Percentiles rank a stretch among this genome's conserved stretches.
Conservation (phyloP, 2,329 filamentous ascomycete species). For the Cladosporium cucumerinum region DNA sequence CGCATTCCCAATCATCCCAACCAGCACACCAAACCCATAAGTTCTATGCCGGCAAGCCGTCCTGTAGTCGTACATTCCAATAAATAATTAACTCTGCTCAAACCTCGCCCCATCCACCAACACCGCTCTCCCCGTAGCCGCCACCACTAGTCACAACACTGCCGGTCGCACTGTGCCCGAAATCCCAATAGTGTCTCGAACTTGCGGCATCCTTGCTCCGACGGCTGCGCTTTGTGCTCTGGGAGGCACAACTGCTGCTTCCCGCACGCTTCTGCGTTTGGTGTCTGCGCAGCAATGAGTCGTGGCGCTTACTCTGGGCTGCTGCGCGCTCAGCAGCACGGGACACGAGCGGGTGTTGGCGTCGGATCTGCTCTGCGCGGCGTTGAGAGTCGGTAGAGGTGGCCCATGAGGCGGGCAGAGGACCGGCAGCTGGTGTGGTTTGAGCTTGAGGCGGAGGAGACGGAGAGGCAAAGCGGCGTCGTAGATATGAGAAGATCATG, state of each 20-base stretch:
- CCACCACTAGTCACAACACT: constrained; percentile 31
- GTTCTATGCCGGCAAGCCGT: background rate
- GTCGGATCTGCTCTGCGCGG: constrained; percentile 77
- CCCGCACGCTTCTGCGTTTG: constrained; percentile 40
- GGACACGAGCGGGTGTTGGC: constrained; percentile 82
- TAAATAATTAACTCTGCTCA: constrained; percentile 31
- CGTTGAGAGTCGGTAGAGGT: constrained; percentile 61
- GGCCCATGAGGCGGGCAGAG: constrained; percentile 36
- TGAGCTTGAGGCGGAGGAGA: constrained; percentile 26
- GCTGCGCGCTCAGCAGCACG: constrained; percentile 43
- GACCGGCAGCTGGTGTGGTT: constrained; percentile 18
- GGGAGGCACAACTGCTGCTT: constrained; percentile 72
- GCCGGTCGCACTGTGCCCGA: constrained; percentile 72
- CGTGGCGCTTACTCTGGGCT: constrained; percentile 27
- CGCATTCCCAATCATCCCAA: background rate
- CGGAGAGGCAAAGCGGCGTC: constrained; percentile 65
- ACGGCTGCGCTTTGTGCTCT: constrained; percentile 70
- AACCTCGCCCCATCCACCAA: constrained; percentile 74
- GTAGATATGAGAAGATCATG: constrained; percentile 85
- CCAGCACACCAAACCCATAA: background rate
- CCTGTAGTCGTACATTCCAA: background rate
- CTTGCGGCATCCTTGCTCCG: constrained; percentile 56
- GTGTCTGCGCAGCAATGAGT: constrained; percentile 23
- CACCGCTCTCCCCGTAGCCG: constrained; percentile 47
- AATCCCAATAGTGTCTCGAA: constrained; percentile 87